Evolutionary conservation across 73 alveolate species (phyloP), one percentile per base, ranked within the genome.

Genomic region (Paramecium primaurelia): DNA sequence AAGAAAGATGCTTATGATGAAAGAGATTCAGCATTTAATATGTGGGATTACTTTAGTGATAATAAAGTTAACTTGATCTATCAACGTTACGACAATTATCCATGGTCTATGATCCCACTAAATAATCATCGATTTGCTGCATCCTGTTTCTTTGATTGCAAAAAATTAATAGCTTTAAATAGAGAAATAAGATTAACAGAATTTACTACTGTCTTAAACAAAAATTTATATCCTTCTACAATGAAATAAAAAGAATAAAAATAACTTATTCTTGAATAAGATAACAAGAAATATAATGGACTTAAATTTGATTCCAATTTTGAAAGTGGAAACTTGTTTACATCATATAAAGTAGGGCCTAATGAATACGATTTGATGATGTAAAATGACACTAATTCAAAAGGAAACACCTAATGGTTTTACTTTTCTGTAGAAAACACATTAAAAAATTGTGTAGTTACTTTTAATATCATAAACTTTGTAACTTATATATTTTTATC

Each of bases 351-450:
- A 86, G 92, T 88, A 22, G 84, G 85, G 25, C 94, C 44, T 4
- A 85, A 92, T 40, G 96, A 93, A 80, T 93, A 93, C 58, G 93
- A 93, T 64, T 60, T 93, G 26, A 75, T 86, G 54, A 75, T 93
- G 75, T 44, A 71, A 32, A 75, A 93, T 26, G 96, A 93, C 71
- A 93, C 88, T 2, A 93, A 93, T 83, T 60, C 96, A 5, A 92
- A 93, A 77, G 96, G 96, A 8, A 47, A 93, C 20, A 85, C 96
- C 42, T 58, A 93, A 77, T 93, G 96, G 96, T 93, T 86, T 51
- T 93, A 77, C 44, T 88, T 88, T 51, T 68, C 84, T 0, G 89
- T 88, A 20, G 64, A 60, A 25, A 58, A 58, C 20, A 68, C 75
- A n/a, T 22, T 37, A 4, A 73, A 86, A 28, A 92, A 93, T 25